These are phyloP conservation scores for Ustilago sp. DNA, from an alignment of 1,284 basidiomycete species.

Conservation along the genomic window DNA sequence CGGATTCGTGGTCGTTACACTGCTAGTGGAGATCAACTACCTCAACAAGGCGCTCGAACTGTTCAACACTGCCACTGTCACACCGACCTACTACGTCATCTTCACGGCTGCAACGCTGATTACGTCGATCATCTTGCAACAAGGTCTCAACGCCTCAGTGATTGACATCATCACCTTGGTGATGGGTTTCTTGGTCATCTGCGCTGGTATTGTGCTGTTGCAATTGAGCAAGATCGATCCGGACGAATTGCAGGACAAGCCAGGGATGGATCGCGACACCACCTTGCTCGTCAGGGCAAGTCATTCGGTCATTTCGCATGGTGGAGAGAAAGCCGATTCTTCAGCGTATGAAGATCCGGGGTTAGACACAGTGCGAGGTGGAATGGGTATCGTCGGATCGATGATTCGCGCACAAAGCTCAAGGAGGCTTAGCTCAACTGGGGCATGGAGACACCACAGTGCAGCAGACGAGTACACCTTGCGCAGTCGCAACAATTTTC, in stretches of 20 bases:
- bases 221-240: constrained; percentile 86
- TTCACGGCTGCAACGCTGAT: constrained; percentile 81
- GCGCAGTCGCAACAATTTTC: constrained; percentile 38
- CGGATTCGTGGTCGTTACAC: constrained; percentile 83
- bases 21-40: constrained; percentile 92
- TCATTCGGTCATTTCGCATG: constrained; percentile 52
- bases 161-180: constrained; percentile 80
- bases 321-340: constrained; percentile 41
- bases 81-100: constrained; percentile 87
- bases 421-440: constrained; percentile 46
- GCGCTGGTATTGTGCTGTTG: constrained; percentile 88
- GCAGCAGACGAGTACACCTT: constrained; percentile 55
- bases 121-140: constrained; percentile 79
- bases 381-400: constrained; percentile 66
- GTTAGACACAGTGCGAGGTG: constrained; percentile 67
- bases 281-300: constrained; percentile 64
- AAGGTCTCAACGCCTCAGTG: constrained; percentile 83
- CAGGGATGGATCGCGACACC: constrained; percentile 62
- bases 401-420: constrained; percentile 66
- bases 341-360: constrained; percentile 66
- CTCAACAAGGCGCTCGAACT: constrained; percentile 95
- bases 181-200: constrained; percentile 84
- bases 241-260: constrained; percentile 59
- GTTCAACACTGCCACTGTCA: constrained; percentile 85
- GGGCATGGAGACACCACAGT: constrained; percentile 52